phyloP scores from a whole-genome alignment of 345 rosid genomes.

The Pelargonium nanum region DNA sequence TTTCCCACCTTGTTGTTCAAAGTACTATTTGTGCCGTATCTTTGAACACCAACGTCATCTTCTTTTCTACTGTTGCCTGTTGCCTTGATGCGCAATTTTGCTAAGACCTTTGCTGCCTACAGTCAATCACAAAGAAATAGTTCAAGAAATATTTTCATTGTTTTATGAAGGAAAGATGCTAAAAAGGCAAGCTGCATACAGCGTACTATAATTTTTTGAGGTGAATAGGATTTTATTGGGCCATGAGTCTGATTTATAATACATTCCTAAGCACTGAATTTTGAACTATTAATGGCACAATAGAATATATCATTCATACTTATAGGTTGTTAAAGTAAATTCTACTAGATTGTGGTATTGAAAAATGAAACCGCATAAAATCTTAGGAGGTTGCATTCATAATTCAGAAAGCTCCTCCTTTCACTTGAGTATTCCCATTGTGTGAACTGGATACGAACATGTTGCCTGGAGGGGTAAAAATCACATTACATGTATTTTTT shows the following conservation, averaged over 20 bases:
- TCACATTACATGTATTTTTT: not conserved
- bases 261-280: not conserved
- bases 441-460: conserved; percentile 9
- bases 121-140: conserved; percentile 11
- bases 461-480: conserved; percentile 13
- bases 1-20: conserved; percentile 12
- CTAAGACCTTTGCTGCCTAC: conserved; percentile 60
- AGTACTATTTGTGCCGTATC: conserved; percentile 11
- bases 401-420: conserved; percentile 10
- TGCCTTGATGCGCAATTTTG: conserved; percentile 45
- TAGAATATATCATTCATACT: not conserved
- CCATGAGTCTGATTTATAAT: not conserved
- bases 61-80: conserved; percentile 18
- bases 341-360: conserved; percentile 3
- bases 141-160: conserved; percentile 3
- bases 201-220: not conserved
- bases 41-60: conserved; percentile 15
- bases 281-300: conserved; percentile 2
- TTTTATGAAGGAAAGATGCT: too few relatives aligned
- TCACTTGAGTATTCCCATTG: conserved; percentile 9
- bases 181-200: conserved; percentile 1
- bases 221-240: not conserved
- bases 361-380: conserved; percentile 14
- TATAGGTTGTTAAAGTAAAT: not conserved
- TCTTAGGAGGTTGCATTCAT: conserved; percentile 19